These are phyloP conservation scores for Begonia loranthoides DNA, from an alignment of 306 rosid genomes.

Conservation along the genomic window DNA sequence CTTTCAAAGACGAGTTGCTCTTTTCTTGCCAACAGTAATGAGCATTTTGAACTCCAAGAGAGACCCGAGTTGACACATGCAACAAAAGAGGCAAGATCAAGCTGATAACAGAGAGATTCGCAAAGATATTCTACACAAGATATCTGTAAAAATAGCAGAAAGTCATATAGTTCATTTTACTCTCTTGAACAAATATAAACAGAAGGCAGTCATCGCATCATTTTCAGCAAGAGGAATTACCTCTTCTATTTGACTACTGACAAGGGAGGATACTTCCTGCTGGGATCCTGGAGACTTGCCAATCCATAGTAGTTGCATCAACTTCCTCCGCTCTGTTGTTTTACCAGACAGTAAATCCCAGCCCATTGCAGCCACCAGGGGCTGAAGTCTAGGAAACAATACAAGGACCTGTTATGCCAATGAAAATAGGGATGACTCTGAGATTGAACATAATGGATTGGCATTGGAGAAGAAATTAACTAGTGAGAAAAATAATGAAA, in stretches of 20 bases:
- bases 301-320: conserved; percentile 90
- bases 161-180: conserved; percentile 10
- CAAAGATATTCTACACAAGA: conserved; percentile 91
- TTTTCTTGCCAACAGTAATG: conserved; percentile 51
- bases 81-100: conserved; percentile 90
- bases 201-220: conserved; percentile 17
- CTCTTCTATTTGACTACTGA: conserved; percentile 69
- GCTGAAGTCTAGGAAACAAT: conserved; percentile 86
- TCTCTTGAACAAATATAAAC: conserved; percentile 12
- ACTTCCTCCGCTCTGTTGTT: conserved; percentile 55
- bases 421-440: not conserved
- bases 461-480: conserved; percentile 11
- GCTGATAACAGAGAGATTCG: conserved; percentile 76
- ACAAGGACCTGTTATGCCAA: conserved; percentile 47
- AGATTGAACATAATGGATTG: not conserved
- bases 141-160: conserved; percentile 39
- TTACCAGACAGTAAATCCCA: conserved; percentile 90
- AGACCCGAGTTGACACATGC: conserved; percentile 84
- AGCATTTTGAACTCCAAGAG: conserved; percentile 66
- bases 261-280: conserved; percentile 78
- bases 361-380: conserved; percentile 91
- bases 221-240: conserved; percentile 27
- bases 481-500: conserved; percentile 7
- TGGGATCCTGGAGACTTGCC: conserved; percentile 68
- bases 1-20: conserved; percentile 35